Evolutionary conservation across 2,329 filamentous ascomycete species (phyloP).

Genomic region (Venturia nashicola): DNA sequence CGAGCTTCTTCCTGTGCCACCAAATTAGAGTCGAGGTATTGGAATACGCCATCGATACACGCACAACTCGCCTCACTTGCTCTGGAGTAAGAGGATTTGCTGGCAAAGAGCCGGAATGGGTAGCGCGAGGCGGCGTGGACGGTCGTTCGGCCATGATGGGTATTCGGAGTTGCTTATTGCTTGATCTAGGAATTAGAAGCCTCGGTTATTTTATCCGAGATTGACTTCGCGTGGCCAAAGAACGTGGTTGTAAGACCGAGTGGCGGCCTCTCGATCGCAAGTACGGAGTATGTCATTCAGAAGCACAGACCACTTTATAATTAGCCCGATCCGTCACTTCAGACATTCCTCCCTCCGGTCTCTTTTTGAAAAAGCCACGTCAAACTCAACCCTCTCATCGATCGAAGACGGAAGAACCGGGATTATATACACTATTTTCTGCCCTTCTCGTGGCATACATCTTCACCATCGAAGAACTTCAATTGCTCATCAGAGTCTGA

Average conservation of each 20-base stretch:
- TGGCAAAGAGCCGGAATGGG: slow-evolving; percentile 28
- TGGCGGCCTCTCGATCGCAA: background rate
- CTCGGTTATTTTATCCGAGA: too few species aligned
- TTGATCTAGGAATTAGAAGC: background rate
- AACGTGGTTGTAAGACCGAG: background rate
- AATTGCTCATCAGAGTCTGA: too few species aligned
- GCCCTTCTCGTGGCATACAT: too few species aligned
- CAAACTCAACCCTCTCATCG: background rate
- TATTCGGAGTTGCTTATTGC: background rate
- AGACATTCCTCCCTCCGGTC: background rate
- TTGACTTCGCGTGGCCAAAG: background rate
- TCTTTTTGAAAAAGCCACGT: background rate
- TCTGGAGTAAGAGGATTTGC: slow-evolving; percentile 44
- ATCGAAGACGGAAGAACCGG: too few species aligned
- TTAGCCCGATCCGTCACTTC: background rate
- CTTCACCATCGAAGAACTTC: too few species aligned
- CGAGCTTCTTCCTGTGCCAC: slow-evolving; percentile 57
- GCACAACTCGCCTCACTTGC: slow-evolving; percentile 45
- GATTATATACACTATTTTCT: too few species aligned
- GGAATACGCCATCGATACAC: background rate
- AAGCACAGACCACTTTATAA: background rate
- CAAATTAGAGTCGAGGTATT: background rate
- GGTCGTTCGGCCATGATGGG: slow-evolving; percentile 27
- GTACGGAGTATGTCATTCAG: background rate
- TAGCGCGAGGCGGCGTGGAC: slow-evolving; percentile 34